Percentiles rank a stretch among this genome's conserved stretches.
These are phyloP conservation scores for Liriodendron chinense DNA, from an alignment of 164 flowering plant genomes.

Conservation along the genomic window DNA sequence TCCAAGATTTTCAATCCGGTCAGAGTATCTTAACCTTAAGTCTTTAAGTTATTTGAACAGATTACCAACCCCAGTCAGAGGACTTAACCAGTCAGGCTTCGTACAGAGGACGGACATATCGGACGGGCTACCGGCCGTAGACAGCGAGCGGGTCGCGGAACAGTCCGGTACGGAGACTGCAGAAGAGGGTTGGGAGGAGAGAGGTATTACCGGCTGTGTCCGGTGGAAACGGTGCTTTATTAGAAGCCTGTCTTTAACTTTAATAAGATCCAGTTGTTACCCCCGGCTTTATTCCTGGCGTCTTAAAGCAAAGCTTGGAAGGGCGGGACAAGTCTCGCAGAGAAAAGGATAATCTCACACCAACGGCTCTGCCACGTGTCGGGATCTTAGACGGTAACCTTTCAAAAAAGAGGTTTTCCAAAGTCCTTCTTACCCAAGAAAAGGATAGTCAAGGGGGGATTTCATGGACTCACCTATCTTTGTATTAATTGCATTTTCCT, in stretches of 20 bases:
- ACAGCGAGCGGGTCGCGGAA: neutral
- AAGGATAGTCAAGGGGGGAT: constrained; percentile 57
- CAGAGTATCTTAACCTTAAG: neutral
- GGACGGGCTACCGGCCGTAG: neutral
- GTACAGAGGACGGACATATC: neutral
- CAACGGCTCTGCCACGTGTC: constrained; percentile 18
- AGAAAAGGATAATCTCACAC: neutral
- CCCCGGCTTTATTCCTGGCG: constrained; percentile 16
- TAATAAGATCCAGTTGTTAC: neutral
- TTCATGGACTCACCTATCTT: constrained; percentile 1
- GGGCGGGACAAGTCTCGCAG: constrained; percentile 13
- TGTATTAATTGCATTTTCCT: neutral
- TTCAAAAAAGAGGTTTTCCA: constrained; percentile 16
- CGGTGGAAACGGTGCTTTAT: constrained; percentile 10
- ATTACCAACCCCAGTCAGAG: neutral
- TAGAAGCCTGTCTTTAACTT: constrained; percentile 1
- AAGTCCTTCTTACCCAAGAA: constrained; percentile 63
- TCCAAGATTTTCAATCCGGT: neutral
- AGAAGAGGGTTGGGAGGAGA: neutral
- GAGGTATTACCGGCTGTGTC: neutral
- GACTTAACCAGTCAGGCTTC: neutral
- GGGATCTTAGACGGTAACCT: constrained; percentile 1
- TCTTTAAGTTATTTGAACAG: neutral
- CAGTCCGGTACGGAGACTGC: neutral
- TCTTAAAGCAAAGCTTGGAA: constrained; percentile 26